Percentiles rank a stretch among this genome's conserved stretches.
phyloP scores from a whole-genome alignment of 768 basidiomycete genomes.

The Trametes punicea region DNA sequence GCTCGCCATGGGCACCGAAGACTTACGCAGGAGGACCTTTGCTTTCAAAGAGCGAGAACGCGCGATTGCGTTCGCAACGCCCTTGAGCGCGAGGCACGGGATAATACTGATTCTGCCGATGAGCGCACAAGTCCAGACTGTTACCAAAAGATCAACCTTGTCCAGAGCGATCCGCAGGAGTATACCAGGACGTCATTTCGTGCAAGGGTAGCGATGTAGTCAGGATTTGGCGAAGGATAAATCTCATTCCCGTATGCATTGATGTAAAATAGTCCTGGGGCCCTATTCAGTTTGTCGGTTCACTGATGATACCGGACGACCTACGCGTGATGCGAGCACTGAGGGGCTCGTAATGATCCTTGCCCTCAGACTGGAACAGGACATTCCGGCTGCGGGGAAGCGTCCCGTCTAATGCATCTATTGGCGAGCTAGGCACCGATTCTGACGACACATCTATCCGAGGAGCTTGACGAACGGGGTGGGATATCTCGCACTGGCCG shows the following conservation, averaged over 20 bases:
- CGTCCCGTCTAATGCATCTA: constrained; percentile 52
- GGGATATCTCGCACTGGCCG: constrained; percentile 15
- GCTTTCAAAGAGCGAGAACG: constrained; percentile 65
- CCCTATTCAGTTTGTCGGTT: background rate
- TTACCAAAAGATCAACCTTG: constrained; percentile 50
- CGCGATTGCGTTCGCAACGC: constrained; percentile 76
- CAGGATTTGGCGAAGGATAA: constrained; percentile 83
- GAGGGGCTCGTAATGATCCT: constrained; percentile 54
- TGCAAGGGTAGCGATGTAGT: constrained; percentile 62
- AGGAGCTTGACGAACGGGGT: constrained; percentile 13
- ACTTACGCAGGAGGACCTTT: constrained; percentile 82
- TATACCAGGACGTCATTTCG: constrained; percentile 74
- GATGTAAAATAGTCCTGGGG: constrained; percentile 76
- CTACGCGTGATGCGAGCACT: constrained; percentile 60
- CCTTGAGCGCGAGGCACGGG: constrained; percentile 85
- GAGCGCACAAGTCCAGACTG: background rate
- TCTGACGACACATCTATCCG: constrained; percentile 30
- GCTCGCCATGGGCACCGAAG: background rate
- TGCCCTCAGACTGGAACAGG: constrained; percentile 56
- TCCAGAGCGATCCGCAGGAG: constrained; percentile 94
- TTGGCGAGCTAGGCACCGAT: constrained; percentile 42
- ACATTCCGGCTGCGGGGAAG: constrained; percentile 54
- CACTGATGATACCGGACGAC: constrained; percentile 25
- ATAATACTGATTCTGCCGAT: constrained; percentile 58
- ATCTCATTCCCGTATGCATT: constrained; percentile 91